These are phyloP conservation scores for Pontederia paniculata DNA, from an alignment of 176 grass and related monocot species.

Conservation along the genomic window DNA sequence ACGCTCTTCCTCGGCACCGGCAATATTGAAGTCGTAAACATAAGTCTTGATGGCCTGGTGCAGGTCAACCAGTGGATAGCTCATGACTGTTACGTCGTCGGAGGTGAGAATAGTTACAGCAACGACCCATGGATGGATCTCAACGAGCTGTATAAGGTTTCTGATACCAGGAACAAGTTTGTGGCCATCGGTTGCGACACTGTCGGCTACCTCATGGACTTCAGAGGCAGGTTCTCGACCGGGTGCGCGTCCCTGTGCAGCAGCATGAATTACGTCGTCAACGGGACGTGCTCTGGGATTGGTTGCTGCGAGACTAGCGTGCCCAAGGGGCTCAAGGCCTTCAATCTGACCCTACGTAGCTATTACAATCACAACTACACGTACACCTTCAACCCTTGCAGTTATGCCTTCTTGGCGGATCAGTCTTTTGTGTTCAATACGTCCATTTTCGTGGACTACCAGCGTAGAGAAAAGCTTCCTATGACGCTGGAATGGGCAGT, in stretches of 20 bases:
- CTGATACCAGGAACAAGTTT: conserved; percentile 11
- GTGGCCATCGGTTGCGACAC: conserved; percentile 22
- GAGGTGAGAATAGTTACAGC: neutral
- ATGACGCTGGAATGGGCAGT: conserved; percentile 23
- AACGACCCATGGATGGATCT: neutral
- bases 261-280: neutral
- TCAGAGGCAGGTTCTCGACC: neutral
- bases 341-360: neutral
- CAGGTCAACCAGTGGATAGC: neutral
- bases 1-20: neutral
- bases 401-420: neutral
- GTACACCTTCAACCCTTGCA: neutral
- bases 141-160: neutral
- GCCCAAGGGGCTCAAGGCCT: neutral
- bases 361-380: neutral
- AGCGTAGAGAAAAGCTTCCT: neutral
- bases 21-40: neutral
- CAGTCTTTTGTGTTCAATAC: neutral
- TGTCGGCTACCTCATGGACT: neutral
- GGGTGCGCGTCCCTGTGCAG: conserved; percentile 17
- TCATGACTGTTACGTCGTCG: neutral
- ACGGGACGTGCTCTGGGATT: conserved; percentile 11
- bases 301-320: conserved; percentile 18
- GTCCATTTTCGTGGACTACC: neutral
- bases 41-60: neutral